phyloP scores from a whole-genome alignment of 2,329 filamentous ascomycete genomes.

The Fusarium sp. region DNA sequence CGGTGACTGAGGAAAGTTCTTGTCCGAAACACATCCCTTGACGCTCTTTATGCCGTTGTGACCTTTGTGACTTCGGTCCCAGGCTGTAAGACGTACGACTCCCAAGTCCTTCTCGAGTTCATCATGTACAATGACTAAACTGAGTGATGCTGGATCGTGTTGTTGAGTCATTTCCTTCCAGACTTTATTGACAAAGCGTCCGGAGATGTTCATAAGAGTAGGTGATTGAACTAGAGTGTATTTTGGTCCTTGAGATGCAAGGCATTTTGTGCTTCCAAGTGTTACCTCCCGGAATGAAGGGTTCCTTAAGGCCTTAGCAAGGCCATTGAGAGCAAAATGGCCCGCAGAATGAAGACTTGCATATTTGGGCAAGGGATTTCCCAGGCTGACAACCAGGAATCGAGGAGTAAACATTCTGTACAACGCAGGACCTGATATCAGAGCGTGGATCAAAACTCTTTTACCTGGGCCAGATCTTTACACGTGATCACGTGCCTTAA shows the following conservation, averaged over 20 bases:
- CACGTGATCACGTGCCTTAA: conserved; percentile 50
- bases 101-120: conserved; percentile 83
- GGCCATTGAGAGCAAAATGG: conserved; percentile 77
- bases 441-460: conserved; percentile 22
- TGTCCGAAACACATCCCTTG: conserved; percentile 62
- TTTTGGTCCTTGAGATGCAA: conserved; percentile 62
- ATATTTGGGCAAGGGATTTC: conserved; percentile 82
- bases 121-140: conserved; percentile 86
- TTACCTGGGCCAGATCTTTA: conserved; percentile 14
- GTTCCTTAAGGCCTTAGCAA: conserved; percentile 63
- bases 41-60: conserved; percentile 83
- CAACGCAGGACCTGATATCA: conserved; percentile 25
- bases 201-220: conserved; percentile 86
- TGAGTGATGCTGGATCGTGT: conserved; percentile 53
- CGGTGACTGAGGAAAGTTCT: conserved; percentile 56
- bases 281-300: conserved; percentile 62
- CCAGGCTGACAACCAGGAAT: conserved; percentile 87
- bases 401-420: conserved; percentile 58
- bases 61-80: conserved; percentile 73
- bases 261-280: conserved; percentile 66
- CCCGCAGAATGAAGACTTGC: conserved; percentile 89
- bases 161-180: conserved; percentile 69
- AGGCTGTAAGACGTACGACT: conserved; percentile 72
- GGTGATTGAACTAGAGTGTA: conserved; percentile 81
- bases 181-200: conserved; percentile 75